Conservation (phyloP, 768 basidiomycete genomes). For the Russula lepida region DNA sequence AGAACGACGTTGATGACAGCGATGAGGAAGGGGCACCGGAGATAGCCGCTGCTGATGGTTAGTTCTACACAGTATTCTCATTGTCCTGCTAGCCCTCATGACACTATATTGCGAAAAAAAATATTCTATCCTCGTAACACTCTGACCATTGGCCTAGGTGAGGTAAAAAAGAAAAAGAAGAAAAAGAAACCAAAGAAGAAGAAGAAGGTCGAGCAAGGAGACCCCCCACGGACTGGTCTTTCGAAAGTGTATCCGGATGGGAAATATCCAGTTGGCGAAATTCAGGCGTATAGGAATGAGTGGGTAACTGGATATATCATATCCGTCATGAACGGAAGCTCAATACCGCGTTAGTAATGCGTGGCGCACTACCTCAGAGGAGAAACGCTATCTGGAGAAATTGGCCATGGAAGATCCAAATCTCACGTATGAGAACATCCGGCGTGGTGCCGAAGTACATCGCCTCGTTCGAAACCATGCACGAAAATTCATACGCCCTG, state of each 20-base stretch:
- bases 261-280: conserved; percentile 86
- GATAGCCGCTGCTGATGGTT: conserved; percentile 26
- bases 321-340: neutral
- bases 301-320: conserved; percentile 35
- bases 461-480: conserved; percentile 82
- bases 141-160: conserved; percentile 27
- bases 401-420: conserved; percentile 72
- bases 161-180: conserved; percentile 80
- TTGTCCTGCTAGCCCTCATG: neutral
- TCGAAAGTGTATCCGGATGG: conserved; percentile 83
- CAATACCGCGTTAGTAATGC: conserved; percentile 50
- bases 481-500: conserved; percentile 77
- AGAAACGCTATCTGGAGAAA: conserved; percentile 77
- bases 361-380: conserved; percentile 85
- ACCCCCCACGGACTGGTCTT: conserved; percentile 84
- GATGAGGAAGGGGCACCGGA: conserved; percentile 29
- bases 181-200: conserved; percentile 89
- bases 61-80: conserved; percentile 21
- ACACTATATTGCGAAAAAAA: neutral
- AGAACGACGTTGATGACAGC: conserved; percentile 27
- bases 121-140: neutral
- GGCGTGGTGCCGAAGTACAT: conserved; percentile 93
- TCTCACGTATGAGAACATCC: conserved; percentile 80
- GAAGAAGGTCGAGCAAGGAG: conserved; percentile 71
- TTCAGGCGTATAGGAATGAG: conserved; percentile 89